Percentiles rank a stretch among this genome's conserved stretches.
These are phyloP conservation scores for Suhomyces prunicola DNA, from an alignment of 805 yeast species.

Conservation along the genomic window DNA sequence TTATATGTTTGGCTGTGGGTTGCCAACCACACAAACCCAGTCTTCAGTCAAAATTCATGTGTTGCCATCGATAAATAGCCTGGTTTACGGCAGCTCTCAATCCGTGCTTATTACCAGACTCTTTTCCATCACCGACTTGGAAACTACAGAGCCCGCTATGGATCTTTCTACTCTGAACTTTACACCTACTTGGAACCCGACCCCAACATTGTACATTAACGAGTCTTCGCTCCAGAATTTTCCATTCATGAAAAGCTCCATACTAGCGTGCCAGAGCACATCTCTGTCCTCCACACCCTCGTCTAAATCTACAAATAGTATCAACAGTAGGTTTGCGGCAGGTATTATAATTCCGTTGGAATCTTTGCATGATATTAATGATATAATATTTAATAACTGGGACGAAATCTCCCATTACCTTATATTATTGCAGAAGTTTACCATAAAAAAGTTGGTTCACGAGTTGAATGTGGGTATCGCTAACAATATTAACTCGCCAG, in stretches of 20 bases:
- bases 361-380: constrained; percentile 28
- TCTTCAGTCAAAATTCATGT: constrained; percentile 47
- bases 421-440: constrained; percentile 36
- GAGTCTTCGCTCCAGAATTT: constrained; percentile 12
- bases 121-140: constrained; percentile 36
- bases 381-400: constrained; percentile 50
- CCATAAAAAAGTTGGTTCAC: constrained; percentile 35
- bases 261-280: neutral
- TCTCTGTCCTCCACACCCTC: neutral
- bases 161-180: constrained; percentile 1
- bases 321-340: constrained; percentile 43
- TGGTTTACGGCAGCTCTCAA: constrained; percentile 26
- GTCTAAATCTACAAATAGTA: constrained; percentile 8
- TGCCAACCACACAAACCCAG: constrained; percentile 46
- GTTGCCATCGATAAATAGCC: constrained; percentile 40
- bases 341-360: constrained; percentile 49
- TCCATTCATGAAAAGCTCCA: constrained; percentile 2
- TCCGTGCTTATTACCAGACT: constrained; percentile 46
- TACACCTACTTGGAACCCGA: constrained; percentile 39
- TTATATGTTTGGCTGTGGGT: constrained; percentile 57
- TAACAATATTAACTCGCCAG: constrained; percentile 3
- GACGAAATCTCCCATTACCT: constrained; percentile 41
- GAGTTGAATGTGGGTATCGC: constrained; percentile 17
- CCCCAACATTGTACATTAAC: constrained; percentile 34
- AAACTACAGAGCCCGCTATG: neutral